These are phyloP conservation scores for Rossbeevera mucosa DNA, from an alignment of 768 basidiomycete species.

Conservation along the genomic window DNA sequence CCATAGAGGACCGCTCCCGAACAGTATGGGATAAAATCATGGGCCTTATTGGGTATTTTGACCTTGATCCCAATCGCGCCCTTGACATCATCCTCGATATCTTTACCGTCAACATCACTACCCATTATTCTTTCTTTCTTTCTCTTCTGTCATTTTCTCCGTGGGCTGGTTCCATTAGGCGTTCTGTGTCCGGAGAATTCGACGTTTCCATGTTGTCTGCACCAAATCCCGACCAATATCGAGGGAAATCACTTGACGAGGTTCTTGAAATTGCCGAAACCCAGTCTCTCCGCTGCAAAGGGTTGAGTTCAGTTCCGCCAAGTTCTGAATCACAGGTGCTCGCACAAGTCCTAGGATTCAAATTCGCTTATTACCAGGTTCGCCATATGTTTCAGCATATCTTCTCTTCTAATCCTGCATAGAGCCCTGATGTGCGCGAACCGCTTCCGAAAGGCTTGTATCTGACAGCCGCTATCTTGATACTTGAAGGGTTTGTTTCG, in stretches of 20 bases:
- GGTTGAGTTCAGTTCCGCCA: slow-evolving; percentile 12
- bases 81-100: slow-evolving; percentile 93
- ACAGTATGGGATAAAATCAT: slow-evolving; percentile 81
- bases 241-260: slow-evolving; percentile 63
- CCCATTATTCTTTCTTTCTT: slow-evolving; percentile 87
- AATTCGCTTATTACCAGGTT: slow-evolving; percentile 89
- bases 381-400: slow-evolving; percentile 15
- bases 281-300: slow-evolving; percentile 2
- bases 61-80: slow-evolving; percentile 91
- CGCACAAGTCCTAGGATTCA: slow-evolving; percentile 96
- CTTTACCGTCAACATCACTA: slow-evolving; percentile 72
- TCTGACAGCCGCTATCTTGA: slow-evolving; percentile 78
- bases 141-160: slow-evolving; percentile 82
- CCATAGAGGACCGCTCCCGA: slow-evolving; percentile 60
- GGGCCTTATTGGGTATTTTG: slow-evolving; percentile 91
- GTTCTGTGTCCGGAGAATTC: slow-evolving; percentile 23
- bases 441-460: slow-evolving; percentile 67
- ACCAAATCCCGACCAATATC: slow-evolving; percentile 39
- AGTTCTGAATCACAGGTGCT: slow-evolving; percentile 53
- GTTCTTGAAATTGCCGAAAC: slow-evolving; percentile 54
- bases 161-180: slow-evolving; percentile 61
- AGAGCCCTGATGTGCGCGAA: slow-evolving; percentile 60
- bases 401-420: slow-evolving; percentile 12
- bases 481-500: slow-evolving; percentile 84
- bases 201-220: slow-evolving; percentile 37